Evolutionary conservation across 78 protist genomes (phyloP), one percentile per base, ranked within the genome.

Genomic region (Dictyostelium brefeldianum): DNA sequence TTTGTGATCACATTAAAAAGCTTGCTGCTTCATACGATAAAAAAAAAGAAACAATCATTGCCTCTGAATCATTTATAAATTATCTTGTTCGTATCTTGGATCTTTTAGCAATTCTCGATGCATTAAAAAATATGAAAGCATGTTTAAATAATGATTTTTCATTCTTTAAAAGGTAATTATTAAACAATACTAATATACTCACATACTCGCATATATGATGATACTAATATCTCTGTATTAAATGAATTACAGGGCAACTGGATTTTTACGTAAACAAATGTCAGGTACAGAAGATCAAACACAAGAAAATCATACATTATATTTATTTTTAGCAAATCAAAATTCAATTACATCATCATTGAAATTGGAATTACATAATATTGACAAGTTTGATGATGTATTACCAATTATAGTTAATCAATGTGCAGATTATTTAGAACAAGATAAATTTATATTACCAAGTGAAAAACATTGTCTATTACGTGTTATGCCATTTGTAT

Each of bases 51-150:
- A 80, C 85, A 1, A 78, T 69, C 73, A 8, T 41, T 17, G 65
- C 93, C 5, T 91, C 96, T 14, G 96, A 97, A 81, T 29, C 57
- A 2, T 81, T 81, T 25, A 41, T 92, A 25, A 22, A 46, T 59
- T 65, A 81, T 48, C 81, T 91, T 6, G 77, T 89, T 22, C n/a
- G 20, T 27, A 18, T 90, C 10, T 31, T 98, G 17, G 98, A 98
- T 90, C 36, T 75, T 11, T 74, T 97, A 54, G 87, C 73, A 47
- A 22, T 90, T 36, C 83, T 98, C 62, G 98, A 98, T 80, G 83
- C 94, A 27, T 74, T 98, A 54, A 97, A 97, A 82, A 95, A 97
- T 89, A 89, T 91, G 83, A 98, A 97, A 95, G 96, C 98, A n/a
- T 84, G 96, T 81, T 54, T 97, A 62, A 96, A 90, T 80, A 98